Conservation (phyloP, 2,329 filamentous ascomycete genomes). For the Scedosporium minutisporum region DNA sequence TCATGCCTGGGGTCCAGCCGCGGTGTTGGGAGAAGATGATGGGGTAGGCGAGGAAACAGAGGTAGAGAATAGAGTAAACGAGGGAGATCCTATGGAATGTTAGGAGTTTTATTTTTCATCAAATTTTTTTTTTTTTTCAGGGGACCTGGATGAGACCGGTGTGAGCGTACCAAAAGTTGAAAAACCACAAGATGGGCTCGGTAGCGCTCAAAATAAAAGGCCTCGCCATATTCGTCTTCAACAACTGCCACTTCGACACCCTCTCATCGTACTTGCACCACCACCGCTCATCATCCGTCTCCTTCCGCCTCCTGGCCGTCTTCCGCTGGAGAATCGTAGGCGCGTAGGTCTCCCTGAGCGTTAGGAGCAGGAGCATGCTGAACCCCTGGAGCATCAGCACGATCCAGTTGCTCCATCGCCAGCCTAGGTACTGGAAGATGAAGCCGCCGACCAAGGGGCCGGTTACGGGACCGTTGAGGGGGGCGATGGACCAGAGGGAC, state of each 20-base stretch:
- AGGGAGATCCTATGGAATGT: slow-evolving; percentile 54
- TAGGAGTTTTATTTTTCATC: neutral
- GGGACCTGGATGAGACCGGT: neutral
- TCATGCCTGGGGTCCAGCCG: slow-evolving; percentile 65
- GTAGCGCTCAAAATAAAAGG: slow-evolving; percentile 69
- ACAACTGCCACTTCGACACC: slow-evolving; percentile 50
- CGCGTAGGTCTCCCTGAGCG: slow-evolving; percentile 66
- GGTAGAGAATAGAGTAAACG: slow-evolving; percentile 77
- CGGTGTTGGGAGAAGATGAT: slow-evolving; percentile 68
- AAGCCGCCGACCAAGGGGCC: slow-evolving; percentile 61
- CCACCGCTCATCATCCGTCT: slow-evolving; percentile 61
- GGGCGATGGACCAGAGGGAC: slow-evolving; percentile 73
- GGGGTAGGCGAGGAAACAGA: slow-evolving; percentile 86
- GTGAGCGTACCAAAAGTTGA: slow-evolving; percentile 50
- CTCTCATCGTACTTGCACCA: slow-evolving; percentile 75
- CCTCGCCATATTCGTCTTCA: slow-evolving; percentile 67
- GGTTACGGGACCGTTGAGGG: slow-evolving; percentile 60
- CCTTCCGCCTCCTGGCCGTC: slow-evolving; percentile 53
- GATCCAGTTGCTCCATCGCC: slow-evolving; percentile 83
- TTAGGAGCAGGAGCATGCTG: slow-evolving; percentile 47
- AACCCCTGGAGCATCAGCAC: slow-evolving; percentile 61
- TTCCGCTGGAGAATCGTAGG: slow-evolving; percentile 60
- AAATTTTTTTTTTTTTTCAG: neutral
- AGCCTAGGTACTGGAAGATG: slow-evolving; percentile 59
- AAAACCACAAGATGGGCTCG: slow-evolving; percentile 71